Evolutionary conservation across 306 rosid species (phyloP).

Genomic region (Cicer judaicum): DNA sequence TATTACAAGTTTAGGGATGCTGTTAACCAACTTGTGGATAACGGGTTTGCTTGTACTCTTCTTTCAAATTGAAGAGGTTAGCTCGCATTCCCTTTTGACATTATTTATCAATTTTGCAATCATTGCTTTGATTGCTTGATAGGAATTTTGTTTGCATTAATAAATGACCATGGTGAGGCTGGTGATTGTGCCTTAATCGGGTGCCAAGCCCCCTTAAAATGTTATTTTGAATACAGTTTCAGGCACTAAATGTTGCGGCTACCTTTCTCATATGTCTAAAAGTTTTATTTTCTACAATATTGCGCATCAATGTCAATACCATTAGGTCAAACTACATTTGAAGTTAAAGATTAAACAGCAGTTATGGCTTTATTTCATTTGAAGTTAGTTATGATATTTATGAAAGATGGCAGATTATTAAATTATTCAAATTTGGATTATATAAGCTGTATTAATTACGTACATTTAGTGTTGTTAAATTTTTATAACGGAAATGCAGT

Average conservation of each 20-base stretch:
- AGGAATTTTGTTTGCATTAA: constrained; percentile 26
- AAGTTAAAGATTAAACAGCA: too few relatives aligned
- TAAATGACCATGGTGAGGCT: constrained; percentile 6
- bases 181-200: constrained; percentile 23
- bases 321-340: too few relatives aligned
- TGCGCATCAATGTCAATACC: constrained; percentile 2
- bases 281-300: neutral
- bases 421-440: neutral
- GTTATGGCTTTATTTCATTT: too few relatives aligned
- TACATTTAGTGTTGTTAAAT: neutral
- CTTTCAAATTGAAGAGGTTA: constrained; percentile 72
- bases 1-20: constrained; percentile 83
- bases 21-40: constrained; percentile 66
- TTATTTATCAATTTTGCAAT: constrained; percentile 16
- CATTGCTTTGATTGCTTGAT: constrained; percentile 4
- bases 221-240: constrained; percentile 11
- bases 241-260: too few relatives aligned
- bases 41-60: constrained; percentile 67
- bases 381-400: too few relatives aligned
- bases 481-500: too few relatives aligned
- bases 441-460: neutral
- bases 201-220: constrained; percentile 6
- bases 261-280: neutral
- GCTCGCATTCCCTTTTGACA: constrained; percentile 27
- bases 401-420: neutral